phyloP scores from a whole-genome alignment of 2,329 filamentous ascomycete species.

The Ophiocordyceps camponoti-leonardi region DNA sequence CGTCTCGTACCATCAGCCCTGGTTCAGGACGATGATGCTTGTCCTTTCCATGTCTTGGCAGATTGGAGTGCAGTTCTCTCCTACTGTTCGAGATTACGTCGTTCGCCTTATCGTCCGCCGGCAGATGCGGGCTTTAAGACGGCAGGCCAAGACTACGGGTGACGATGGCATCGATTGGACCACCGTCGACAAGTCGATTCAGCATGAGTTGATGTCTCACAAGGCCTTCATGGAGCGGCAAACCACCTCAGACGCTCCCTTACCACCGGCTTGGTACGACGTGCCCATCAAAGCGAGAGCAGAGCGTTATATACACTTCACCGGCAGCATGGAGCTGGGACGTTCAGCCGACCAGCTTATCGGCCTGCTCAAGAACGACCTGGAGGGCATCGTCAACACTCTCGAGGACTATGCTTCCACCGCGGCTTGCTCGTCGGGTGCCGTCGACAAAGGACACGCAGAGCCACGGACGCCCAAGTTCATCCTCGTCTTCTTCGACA shows the following conservation, averaged over 20 bases:
- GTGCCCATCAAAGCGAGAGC: constrained; percentile 5
- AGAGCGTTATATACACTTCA: constrained; percentile 7
- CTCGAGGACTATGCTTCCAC: constrained; percentile 5
- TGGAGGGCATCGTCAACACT: constrained; percentile 6
- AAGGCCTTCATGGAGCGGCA: constrained; percentile 1
- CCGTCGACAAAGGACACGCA: constrained; percentile 2
- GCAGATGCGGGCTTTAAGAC: constrained; percentile 3
- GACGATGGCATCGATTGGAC: constrained; percentile 4
- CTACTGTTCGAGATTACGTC: constrained; percentile 4
- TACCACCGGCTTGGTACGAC: constrained; percentile 1
- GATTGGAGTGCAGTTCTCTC: constrained; percentile 5
- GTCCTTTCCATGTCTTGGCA: constrained; percentile 6
- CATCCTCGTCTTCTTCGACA: constrained; percentile 5
- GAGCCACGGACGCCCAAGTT: constrained; percentile 6
- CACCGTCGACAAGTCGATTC: constrained; percentile 2
- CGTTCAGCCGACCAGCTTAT: constrained; percentile 7
- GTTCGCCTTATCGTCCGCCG: constrained; percentile 3
- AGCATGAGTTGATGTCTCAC: constrained; percentile 3
- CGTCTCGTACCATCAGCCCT: constrained; percentile 3
- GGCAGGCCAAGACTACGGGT: neutral
- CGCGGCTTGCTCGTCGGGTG: neutral
- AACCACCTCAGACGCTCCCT: neutral
- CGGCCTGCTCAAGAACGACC: constrained; percentile 6
- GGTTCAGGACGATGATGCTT: constrained; percentile 7
- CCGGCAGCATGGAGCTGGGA: constrained; percentile 4